Percentiles rank a stretch among this genome's conserved stretches.
These are phyloP conservation scores for Iberis amara DNA, from an alignment of 441 rosid genomes.

Conservation along the genomic window DNA sequence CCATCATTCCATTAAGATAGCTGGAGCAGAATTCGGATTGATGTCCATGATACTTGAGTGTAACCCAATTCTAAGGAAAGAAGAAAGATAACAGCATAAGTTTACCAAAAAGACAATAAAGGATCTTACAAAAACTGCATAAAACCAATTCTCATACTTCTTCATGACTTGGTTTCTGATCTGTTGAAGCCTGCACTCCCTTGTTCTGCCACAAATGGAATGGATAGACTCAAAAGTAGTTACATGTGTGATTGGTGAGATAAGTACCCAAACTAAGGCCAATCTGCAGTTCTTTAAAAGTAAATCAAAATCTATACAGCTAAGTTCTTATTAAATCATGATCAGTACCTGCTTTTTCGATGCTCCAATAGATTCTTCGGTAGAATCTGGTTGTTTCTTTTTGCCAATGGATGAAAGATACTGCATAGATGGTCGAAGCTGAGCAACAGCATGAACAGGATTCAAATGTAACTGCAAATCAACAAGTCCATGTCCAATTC, in stretches of 20 bases:
- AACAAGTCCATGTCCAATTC: slow-evolving; percentile 3
- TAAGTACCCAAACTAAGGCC: slow-evolving; percentile 7
- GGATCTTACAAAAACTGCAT: slow-evolving; percentile 4
- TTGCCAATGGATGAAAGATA: slow-evolving; percentile 41
- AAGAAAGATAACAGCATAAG: slow-evolving; percentile 19
- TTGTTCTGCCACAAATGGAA: slow-evolving; percentile 41
- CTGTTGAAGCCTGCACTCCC: slow-evolving; percentile 36
- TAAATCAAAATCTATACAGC: too few species aligned
- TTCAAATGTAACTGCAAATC: slow-evolving; percentile 72
- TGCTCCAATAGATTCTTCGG: slow-evolving; percentile 39
- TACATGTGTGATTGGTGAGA: slow-evolving; percentile 10
- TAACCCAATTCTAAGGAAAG: slow-evolving; percentile 54
- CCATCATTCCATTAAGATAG: slow-evolving; percentile 55
- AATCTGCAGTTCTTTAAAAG: slow-evolving; percentile 5
- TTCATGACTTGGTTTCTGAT: slow-evolving; percentile 41
- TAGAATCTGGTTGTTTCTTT: slow-evolving; percentile 34
- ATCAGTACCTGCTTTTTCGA: slow-evolving; percentile 59
- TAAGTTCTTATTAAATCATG: not conserved
- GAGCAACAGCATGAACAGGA: slow-evolving; percentile 78
- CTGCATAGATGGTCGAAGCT: slow-evolving; percentile 69
- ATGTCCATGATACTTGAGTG: slow-evolving; percentile 66
- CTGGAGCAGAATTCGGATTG: slow-evolving; percentile 54
- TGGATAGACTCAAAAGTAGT: slow-evolving; percentile 6
- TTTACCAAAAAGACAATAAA: slow-evolving; percentile 10
- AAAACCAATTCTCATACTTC: slow-evolving; percentile 39